Conservation (phyloP, 2,329 filamentous ascomycete genomes). For the Ophidiomyces ophidiicola region DNA sequence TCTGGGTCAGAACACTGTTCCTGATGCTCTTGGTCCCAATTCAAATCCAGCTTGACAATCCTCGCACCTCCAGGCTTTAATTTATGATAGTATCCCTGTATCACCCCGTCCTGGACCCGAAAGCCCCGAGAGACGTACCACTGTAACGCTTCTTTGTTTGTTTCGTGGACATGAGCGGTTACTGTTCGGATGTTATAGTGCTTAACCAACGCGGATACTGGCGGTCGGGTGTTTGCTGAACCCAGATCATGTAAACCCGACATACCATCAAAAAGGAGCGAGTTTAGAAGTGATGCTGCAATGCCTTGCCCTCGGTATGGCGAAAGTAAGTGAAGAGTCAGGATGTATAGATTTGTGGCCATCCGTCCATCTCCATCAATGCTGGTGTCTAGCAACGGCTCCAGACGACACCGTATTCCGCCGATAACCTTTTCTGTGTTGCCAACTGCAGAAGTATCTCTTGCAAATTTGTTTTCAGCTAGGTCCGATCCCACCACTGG, state of each 20-base stretch:
- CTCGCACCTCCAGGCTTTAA: constrained; percentile 45
- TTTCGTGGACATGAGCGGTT: constrained; percentile 53
- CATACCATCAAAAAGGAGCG: constrained; percentile 24
- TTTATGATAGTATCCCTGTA: constrained; percentile 48
- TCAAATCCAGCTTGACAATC: constrained; percentile 30
- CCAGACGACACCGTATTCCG: constrained; percentile 38
- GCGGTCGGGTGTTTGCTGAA: constrained; percentile 1
- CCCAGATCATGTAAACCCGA: constrained; percentile 1
- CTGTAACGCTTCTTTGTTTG: constrained; percentile 45
- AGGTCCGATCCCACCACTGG: constrained; percentile 22
- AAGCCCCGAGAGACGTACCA: constrained; percentile 53
- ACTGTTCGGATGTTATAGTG: constrained; percentile 42
- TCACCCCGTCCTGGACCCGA: constrained; percentile 36
- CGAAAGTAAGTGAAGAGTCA: constrained; percentile 47
- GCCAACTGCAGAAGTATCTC: constrained; percentile 2
- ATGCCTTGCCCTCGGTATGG: constrained; percentile 48
- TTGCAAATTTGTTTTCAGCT: constrained; percentile 11
- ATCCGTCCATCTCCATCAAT: constrained; percentile 1
- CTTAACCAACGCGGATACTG: constrained; percentile 30
- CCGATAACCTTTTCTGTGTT: constrained; percentile 36
- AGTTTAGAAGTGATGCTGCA: constrained; percentile 43
- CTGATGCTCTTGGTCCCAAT: constrained; percentile 21
- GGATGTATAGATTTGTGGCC: constrained; percentile 45
- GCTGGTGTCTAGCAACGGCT: constrained; percentile 22
- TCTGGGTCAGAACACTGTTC: constrained; percentile 1